These are phyloP conservation scores for Mortierella sp. DNA, from an alignment of 371 early-diverging fungal genomes.

Conservation along the genomic window DNA sequence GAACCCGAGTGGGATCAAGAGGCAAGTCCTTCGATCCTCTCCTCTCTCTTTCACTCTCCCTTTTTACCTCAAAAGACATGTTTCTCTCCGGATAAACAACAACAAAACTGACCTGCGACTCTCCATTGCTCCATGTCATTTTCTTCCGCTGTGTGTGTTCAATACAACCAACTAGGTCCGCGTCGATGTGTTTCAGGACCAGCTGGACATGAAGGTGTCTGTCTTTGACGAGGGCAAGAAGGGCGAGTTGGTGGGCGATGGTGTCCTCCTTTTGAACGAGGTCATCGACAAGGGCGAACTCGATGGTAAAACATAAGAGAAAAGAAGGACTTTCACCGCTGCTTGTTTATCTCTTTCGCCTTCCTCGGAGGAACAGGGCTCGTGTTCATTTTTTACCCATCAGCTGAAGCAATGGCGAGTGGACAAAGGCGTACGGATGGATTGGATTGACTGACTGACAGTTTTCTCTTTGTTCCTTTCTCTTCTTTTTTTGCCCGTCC, in stretches of 20 bases:
- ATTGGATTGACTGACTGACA: neutral
- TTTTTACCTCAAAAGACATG: neutral
- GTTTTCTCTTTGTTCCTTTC: neutral
- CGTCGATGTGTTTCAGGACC: conserved; percentile 51
- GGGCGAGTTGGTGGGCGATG: conserved; percentile 54
- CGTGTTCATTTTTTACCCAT: neutral
- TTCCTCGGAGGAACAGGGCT: neutral
- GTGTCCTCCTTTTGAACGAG: conserved; percentile 42
- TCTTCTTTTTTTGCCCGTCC: neutral
- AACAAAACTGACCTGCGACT: neutral
- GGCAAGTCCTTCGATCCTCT: conserved; percentile 26
- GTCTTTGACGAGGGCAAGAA: conserved; percentile 57
- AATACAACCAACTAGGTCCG: conserved; percentile 28
- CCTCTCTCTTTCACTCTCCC: neutral
- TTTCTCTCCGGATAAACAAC: neutral
- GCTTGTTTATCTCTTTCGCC: neutral
- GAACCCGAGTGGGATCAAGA: conserved; percentile 59
- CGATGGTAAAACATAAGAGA: conserved; percentile 39
- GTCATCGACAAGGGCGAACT: conserved; percentile 58
- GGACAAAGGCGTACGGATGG: neutral
- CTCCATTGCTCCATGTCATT: neutral
- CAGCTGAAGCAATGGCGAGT: neutral
- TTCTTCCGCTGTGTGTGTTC: neutral
- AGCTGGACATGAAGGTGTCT: conserved; percentile 49
- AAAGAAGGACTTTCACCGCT: neutral